Evolutionary conservation across 2,329 filamentous ascomycete genomes (phyloP), one percentile per base, ranked within the genome.

Genomic region (Zasmidium citrigriseum): DNA sequence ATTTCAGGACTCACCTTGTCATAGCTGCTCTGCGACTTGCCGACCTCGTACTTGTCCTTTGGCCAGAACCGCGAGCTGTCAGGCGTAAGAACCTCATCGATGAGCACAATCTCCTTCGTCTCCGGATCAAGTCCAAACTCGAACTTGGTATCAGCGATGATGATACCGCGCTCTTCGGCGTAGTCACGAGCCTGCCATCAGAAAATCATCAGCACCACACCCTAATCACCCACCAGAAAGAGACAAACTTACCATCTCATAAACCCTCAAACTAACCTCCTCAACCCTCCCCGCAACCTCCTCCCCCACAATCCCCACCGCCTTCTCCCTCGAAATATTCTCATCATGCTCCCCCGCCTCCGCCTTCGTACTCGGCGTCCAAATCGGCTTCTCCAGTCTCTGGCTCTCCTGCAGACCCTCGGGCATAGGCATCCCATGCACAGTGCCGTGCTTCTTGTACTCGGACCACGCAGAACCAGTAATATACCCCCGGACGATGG

Each of bases 401-500:
- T 89, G 81, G 68, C 86, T 91, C 73, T 90, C 88, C 70, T 82
- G 75, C 63, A 96, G 77, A 1, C 90, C 91, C 2, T 80, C 75
- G 1, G 88, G 84, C 64, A 91, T 80, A 16, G 81, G 71, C 65
- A 93, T 87, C 21, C 91, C 90, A 75, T 96, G 90, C 16, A 96
- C 89, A 1, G 91, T 96, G 53, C 90, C 89, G 20, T 77, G 81
- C 64, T 83, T 81, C 71, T 85, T 78, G 78, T 95, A 90, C 78
- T 96, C 91, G 41, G 82, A 82, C 89, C 90, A 96, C 0, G 90
- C 91, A 47, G 86, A 89, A 46, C 92, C 92, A 4, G 92, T 92
- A 72, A 96, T 86, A 78, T 96, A 96, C 65, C 92, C 92, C 58
- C 91, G 86, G n/a, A 96, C 90, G 62, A 93, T 93, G 46, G 87